Conservation (phyloP, 2,329 filamentous ascomycete genomes). For the Nigrograna mackinnonii region DNA sequence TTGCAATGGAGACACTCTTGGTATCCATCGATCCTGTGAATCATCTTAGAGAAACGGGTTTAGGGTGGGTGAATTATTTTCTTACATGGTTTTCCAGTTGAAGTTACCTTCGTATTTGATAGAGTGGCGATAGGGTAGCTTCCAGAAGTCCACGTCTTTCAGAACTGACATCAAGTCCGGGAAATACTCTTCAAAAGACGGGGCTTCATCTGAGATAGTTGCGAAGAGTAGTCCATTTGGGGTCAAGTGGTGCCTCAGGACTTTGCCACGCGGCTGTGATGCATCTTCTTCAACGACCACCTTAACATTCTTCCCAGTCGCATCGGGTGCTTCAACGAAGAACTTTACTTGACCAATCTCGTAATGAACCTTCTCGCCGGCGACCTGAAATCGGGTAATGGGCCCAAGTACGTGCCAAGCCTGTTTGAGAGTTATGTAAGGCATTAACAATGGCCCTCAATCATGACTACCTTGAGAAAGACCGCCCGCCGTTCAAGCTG, state of each 20-base stretch:
- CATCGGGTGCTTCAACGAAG: conserved; percentile 40
- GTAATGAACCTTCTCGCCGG: conserved; percentile 49
- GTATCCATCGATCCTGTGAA: conserved; percentile 58
- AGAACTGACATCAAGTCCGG: conserved; percentile 55
- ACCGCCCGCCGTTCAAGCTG: conserved; percentile 55
- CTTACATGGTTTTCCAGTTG: conserved; percentile 63
- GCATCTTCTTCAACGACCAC: conserved; percentile 42
- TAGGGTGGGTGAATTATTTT: too few relatives aligned
- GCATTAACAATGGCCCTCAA: not conserved
- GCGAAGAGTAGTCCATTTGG: conserved; percentile 58
- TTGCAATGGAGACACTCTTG: conserved; percentile 63
- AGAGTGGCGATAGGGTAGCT: conserved; percentile 54
- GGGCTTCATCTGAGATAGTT: conserved; percentile 52
- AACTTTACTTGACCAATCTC: conserved; percentile 55
- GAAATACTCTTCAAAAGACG: conserved; percentile 58
- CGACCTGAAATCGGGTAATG: conserved; percentile 50
- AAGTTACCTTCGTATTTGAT: conserved; percentile 60
- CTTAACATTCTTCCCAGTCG: conserved; percentile 40
- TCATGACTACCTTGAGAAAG: conserved; percentile 48
- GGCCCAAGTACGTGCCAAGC: conserved; percentile 59
- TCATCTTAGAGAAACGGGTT: too few relatives aligned
- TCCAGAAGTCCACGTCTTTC: conserved; percentile 56
- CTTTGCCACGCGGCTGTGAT: conserved; percentile 30
- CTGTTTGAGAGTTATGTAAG: conserved; percentile 35
- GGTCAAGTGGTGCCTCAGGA: conserved; percentile 47